Percentiles rank a stretch among this genome's conserved stretches.
These are phyloP conservation scores for Talaromyces liani DNA, from an alignment of 495 filamentous ascomycete genomes.

Conservation along the genomic window DNA sequence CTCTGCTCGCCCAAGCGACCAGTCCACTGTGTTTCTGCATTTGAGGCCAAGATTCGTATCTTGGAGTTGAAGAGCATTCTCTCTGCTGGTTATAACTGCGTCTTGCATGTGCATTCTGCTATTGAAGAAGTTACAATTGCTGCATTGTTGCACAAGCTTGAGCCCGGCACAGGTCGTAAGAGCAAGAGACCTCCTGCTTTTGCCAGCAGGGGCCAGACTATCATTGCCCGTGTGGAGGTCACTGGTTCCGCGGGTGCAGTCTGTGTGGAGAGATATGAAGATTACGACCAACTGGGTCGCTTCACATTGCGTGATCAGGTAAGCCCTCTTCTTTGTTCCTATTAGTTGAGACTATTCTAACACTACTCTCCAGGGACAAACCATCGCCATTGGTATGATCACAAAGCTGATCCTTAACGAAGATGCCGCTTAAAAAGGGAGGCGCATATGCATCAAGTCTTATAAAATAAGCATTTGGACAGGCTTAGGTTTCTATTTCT, in stretches of 20 bases:
- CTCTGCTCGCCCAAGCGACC: slow-evolving; percentile 86
- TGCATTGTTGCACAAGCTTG: slow-evolving; percentile 82
- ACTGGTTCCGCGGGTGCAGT: slow-evolving; percentile 77
- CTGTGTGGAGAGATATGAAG: slow-evolving; percentile 87
- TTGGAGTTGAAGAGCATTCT: slow-evolving; percentile 95
- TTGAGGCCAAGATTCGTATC: slow-evolving; percentile 94
- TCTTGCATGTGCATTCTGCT: slow-evolving; percentile 82
- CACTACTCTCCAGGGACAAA: slow-evolving; percentile 62
- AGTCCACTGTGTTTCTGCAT: slow-evolving; percentile 80
- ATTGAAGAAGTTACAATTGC: slow-evolving; percentile 93
- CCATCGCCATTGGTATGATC: slow-evolving; percentile 94
- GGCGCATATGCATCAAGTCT: slow-evolving; percentile 2
- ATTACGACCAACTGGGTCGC: slow-evolving; percentile 87
- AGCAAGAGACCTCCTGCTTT: slow-evolving; percentile 89
- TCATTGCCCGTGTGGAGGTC: slow-evolving; percentile 87
- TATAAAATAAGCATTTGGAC: slow-evolving; percentile 7
- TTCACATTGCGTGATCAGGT: slow-evolving; percentile 96
- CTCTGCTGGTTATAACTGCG: slow-evolving; percentile 83
- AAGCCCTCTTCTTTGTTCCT: slow-evolving; percentile 15
- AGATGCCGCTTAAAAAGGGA: slow-evolving; percentile 1
- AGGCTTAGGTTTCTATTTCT: neutral
- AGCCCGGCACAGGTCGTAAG: slow-evolving; percentile 92
- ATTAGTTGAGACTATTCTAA: slow-evolving; percentile 11
- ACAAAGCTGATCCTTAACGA: slow-evolving; percentile 63
- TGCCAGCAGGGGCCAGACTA: slow-evolving; percentile 83